Evolutionary conservation across 176 grass and related monocot genomes (phyloP), one percentile per base, ranked within the genome.

Genomic region (Bromus sterilis): DNA sequence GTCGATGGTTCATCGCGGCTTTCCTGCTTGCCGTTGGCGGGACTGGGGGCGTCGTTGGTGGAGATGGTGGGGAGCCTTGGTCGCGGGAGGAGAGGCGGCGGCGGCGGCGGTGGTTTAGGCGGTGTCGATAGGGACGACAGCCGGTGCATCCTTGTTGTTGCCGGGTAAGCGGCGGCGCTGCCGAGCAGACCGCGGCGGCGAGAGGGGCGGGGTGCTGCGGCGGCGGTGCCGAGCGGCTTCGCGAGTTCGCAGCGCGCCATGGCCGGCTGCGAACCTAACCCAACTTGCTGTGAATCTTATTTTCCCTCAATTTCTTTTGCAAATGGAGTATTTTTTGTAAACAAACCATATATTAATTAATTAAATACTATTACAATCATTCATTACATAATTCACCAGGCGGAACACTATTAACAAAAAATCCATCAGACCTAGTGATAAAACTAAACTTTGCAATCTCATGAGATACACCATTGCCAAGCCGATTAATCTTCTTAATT

Each of bases 31-130:
- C 36, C 20, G 31, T 25, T 28, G 76, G 46, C 9, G 66, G 60
- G 77, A 34, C 33, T 34, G 77, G 29, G n/a, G n/a, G n/a, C 2
- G n/a, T 80, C 8, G 14, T 20, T 35, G 44, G 78, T 35, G 44
- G 78, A 20, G 78, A 24, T 55, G 82, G 26, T 75, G 75, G 81
- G 87, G 55, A 81, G 82, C 63, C 71, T 76, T 24, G 87, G 87
- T 30, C 82, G 87, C 55, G 72, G 48, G 20, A 64, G 64, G 14
- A 89, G 78, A 9, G 82, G 71, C 11, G 82, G 43, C 0, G 43
- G 43, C 0, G 43, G 77, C 0, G 69, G 71, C 65, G 36, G 87
- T 15, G 82, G 87, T 81, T 81, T 89, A 32, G 70, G 33, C 14
- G 55, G 78, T 24, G 77, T 85, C 26, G 14, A 41, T 41, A 85